These are phyloP conservation scores for Agaricus sinodeliciosus DNA, from an alignment of 768 basidiomycete genomes.

Conservation along the genomic window DNA sequence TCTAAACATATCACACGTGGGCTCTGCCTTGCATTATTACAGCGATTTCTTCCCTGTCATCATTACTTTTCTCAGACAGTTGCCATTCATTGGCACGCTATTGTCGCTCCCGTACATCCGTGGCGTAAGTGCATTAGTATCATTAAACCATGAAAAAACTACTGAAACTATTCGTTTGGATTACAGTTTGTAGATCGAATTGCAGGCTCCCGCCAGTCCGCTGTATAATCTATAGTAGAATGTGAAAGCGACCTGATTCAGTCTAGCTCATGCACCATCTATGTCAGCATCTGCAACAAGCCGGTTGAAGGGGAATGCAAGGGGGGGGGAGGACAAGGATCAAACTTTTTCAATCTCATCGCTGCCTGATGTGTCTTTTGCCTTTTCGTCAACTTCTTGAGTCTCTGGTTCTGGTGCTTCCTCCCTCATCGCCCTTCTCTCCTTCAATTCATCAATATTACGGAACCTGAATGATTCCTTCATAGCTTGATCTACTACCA, in stretches of 20 bases:
- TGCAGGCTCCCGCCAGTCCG: slow-evolving; percentile 72
- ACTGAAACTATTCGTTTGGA: not conserved
- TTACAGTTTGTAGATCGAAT: slow-evolving; percentile 69
- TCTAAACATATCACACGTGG: slow-evolving; percentile 2
- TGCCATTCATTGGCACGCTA: slow-evolving; percentile 86
- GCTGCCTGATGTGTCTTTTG: slow-evolving; percentile 6
- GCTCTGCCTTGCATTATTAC: slow-evolving; percentile 8
- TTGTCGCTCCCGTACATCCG: slow-evolving; percentile 85
- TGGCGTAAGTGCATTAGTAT: slow-evolving; percentile 45
- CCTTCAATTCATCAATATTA: slow-evolving; percentile 35
- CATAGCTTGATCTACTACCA: slow-evolving; percentile 44
- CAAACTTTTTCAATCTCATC: slow-evolving; percentile 14
- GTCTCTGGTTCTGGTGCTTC: slow-evolving; percentile 5
- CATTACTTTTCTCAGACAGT: slow-evolving; percentile 90
- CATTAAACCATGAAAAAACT: not conserved
- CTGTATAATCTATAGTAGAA: slow-evolving; percentile 38
- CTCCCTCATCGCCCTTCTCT: slow-evolving; percentile 2
- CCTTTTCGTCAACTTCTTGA: slow-evolving; percentile 4
- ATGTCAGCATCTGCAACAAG: not conserved
- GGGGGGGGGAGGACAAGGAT: slow-evolving; percentile 1
- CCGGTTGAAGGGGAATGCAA: not conserved
- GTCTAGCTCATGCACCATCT: not conserved
- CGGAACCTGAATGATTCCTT: slow-evolving; percentile 45
- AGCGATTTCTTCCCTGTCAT: slow-evolving; percentile 99
- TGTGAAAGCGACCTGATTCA: slow-evolving; percentile 7